phyloP scores from a whole-genome alignment of 1,139 yeast species.

The Wickerhamomyces sp. region DNA sequence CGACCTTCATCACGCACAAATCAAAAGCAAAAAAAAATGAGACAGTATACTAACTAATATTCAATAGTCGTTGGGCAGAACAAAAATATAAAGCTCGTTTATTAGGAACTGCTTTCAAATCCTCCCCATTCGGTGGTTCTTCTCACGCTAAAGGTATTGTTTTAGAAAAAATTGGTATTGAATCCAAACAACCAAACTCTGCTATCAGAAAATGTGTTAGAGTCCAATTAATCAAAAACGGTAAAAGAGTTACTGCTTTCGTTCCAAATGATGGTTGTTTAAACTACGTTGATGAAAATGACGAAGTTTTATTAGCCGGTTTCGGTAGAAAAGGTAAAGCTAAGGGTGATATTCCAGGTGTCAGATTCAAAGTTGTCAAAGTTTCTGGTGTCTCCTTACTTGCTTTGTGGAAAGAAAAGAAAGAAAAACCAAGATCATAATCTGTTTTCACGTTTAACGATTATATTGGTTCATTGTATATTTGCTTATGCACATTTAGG shows the following conservation, averaged over 20 bases:
- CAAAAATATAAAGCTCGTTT: conserved; percentile 96
- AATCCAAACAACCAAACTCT: conserved; percentile 99
- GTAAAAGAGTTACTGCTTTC: conserved; percentile 99
- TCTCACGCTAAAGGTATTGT: conserved; percentile 99
- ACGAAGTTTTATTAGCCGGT: conserved; percentile 99
- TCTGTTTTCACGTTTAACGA: conserved; percentile 2
- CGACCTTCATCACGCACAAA: not conserved
- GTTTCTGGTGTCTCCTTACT: conserved; percentile 99
- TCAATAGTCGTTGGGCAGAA: conserved; percentile 93
- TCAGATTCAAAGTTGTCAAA: conserved; percentile 99
- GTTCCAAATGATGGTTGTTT: conserved; percentile 99
- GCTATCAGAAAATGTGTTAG: conserved; percentile 99
- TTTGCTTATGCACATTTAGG: conserved; percentile 17
- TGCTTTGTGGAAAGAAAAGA: conserved; percentile 99
- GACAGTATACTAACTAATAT: conserved; percentile 9
- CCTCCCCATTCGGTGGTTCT: conserved; percentile 99
- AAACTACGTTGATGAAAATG: conserved; percentile 99
- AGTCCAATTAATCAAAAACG: conserved; percentile 99
- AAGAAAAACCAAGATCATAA: conserved; percentile 99
- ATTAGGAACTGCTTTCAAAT: conserved; percentile 99
- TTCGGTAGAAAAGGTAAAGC: conserved; percentile 99
- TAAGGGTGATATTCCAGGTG: conserved; percentile 99
- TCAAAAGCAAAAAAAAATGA: not conserved
- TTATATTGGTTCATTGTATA: conserved; percentile 11
- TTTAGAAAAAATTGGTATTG: conserved; percentile 98